A percentile compares a stretch with the other conserved stretches of the same genome.
Evolutionary conservation across 192 early-diverging fungal genomes (phyloP).

Genomic region (Linnemannia exigua): DNA sequence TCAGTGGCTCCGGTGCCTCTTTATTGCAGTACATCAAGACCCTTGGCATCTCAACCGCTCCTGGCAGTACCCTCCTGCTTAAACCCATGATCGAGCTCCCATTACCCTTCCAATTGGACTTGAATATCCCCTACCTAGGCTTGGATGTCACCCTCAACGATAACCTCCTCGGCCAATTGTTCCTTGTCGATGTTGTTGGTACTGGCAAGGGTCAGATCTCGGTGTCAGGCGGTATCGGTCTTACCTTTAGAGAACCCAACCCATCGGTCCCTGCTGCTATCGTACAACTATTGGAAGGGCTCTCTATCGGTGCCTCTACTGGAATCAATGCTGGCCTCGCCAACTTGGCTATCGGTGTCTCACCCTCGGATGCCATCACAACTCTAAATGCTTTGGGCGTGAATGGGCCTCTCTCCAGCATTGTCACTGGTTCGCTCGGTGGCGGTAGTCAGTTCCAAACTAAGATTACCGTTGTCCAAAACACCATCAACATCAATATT

Average conservation of each 20-base stretch:
- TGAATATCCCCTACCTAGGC: conserved; percentile 48
- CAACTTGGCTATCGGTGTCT: conserved; percentile 50
- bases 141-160: conserved; percentile 47
- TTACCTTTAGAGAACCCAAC: conserved; percentile 48
- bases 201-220: conserved; percentile 34
- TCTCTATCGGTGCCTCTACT: conserved; percentile 25
- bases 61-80: conserved; percentile 45
- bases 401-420: not conserved
- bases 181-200: conserved; percentile 33
- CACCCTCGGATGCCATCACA: conserved; percentile 39
- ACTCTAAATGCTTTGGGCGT: conserved; percentile 10
- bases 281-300: conserved; percentile 30
- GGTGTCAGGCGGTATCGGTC: conserved; percentile 43
- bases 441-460: not conserved
- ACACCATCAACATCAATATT: conserved; percentile 4
- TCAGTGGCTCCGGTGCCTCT: conserved; percentile 22
- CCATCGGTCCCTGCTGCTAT: conserved; percentile 34
- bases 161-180: conserved; percentile 36
- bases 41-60: conserved; percentile 43
- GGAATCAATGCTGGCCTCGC: conserved; percentile 32
- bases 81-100: conserved; percentile 39
- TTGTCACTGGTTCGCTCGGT: conserved; percentile 16
- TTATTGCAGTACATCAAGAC: conserved; percentile 29
- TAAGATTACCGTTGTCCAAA: not conserved
- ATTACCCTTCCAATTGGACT: conserved; percentile 36